Evolutionary conservation across 108 stramenopile species (phyloP).

Genomic region (Stephanodiscus minutulus): DNA sequence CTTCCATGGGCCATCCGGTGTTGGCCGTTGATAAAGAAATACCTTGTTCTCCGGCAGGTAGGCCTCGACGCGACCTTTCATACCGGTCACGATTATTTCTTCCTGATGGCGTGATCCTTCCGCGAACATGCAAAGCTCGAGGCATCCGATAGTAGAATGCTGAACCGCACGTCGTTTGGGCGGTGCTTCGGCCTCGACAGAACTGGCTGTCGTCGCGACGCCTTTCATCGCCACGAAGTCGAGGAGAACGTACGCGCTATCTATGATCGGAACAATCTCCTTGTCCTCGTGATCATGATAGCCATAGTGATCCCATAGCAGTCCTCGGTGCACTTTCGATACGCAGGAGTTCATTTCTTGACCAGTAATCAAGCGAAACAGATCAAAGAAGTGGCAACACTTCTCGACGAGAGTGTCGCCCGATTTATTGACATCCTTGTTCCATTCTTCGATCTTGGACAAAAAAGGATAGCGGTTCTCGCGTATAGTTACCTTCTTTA

Average conservation of each 20-base stretch:
- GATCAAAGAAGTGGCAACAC: conserved; percentile 88
- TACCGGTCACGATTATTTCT: conserved; percentile 88
- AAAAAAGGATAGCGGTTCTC: conserved; percentile 87
- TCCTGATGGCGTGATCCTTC: conserved; percentile 87
- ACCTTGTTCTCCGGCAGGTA: conserved; percentile 90
- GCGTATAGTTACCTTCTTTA: conserved; percentile 83
- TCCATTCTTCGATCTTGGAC: conserved; percentile 81
- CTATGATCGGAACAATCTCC: conserved; percentile 66
- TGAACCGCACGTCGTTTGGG: conserved; percentile 16
- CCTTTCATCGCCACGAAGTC: conserved; percentile 45
- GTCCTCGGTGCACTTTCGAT: conserved; percentile 65
- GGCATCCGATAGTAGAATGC: conserved; percentile 63
- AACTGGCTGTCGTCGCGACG: background rate
- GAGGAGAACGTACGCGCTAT: conserved; percentile 80
- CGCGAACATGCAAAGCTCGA: conserved; percentile 85
- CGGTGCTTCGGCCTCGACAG: background rate
- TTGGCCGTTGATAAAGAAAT: conserved; percentile 68
- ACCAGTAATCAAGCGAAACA: conserved; percentile 80
- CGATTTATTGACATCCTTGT: conserved; percentile 72
- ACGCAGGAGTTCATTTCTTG: conserved; percentile 66
- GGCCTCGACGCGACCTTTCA: conserved; percentile 81
- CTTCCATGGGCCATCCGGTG: conserved; percentile 49
- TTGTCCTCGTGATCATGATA: conserved; percentile 39
- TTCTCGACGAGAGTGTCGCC: conserved; percentile 86
- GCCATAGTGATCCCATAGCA: conserved; percentile 61